Conservation (phyloP, 176 grass and related monocot species). For the Zizania latifolia region DNA sequence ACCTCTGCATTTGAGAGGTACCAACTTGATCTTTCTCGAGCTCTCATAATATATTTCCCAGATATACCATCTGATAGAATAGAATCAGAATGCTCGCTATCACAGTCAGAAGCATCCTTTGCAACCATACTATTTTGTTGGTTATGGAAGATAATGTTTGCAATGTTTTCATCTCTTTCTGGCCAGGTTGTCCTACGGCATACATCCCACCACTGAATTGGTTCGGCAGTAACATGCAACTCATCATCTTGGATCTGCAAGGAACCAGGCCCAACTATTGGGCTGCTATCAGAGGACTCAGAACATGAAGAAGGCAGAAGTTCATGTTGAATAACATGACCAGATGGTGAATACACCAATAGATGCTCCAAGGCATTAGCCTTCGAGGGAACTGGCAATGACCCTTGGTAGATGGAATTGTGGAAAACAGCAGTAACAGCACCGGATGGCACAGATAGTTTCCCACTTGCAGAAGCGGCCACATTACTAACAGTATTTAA, state of each 20-base stretch:
- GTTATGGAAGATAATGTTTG: conserved; percentile 46
- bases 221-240: conserved; percentile 82
- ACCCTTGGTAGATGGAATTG: conserved; percentile 67
- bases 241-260: conserved; percentile 88
- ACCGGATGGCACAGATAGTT: conserved; percentile 71
- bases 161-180: conserved; percentile 75
- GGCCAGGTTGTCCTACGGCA: conserved; percentile 95
- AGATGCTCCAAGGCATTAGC: conserved; percentile 92
- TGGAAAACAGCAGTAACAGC: conserved; percentile 76
- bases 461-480: conserved; percentile 90
- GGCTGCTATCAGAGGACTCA: conserved; percentile 58
- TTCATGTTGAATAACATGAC: conserved; percentile 98
- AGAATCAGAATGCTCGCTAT: conserved; percentile 46
- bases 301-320: conserved; percentile 68
- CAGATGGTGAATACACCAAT: conserved; percentile 92
- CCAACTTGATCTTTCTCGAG: conserved; percentile 70
- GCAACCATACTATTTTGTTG: conserved; percentile 46
- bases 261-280: conserved; percentile 48
- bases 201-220: conserved; percentile 99
- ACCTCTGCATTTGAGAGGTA: conserved; percentile 96
- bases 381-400: conserved; percentile 49
- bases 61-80: conserved; percentile 44
- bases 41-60: conserved; percentile 47
- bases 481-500: conserved; percentile 95
- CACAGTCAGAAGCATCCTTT: conserved; percentile 57